Conservation (phyloP, 176 grass and related monocot genomes). For the Poa pratensis region DNA sequence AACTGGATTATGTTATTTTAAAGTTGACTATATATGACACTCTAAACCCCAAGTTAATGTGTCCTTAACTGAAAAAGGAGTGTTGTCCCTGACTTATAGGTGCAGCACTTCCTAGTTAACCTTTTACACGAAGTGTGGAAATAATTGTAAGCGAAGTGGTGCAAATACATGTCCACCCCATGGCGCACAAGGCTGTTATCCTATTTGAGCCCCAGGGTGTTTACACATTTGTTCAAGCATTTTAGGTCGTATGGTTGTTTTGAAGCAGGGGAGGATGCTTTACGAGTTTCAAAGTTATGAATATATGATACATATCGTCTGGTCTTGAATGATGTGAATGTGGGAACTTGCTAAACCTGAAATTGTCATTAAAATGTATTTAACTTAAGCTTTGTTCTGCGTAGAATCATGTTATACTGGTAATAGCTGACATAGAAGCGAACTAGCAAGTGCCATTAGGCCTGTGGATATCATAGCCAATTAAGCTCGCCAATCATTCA, state of each 20-base stretch:
- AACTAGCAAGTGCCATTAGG: slow-evolving; percentile 3
- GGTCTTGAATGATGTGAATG: slow-evolving; percentile 22
- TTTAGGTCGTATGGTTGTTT: not conserved
- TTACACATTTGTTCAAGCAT: not conserved
- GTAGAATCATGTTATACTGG: slow-evolving; percentile 26
- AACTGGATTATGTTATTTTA: slow-evolving; percentile 20
- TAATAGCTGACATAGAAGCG: slow-evolving; percentile 22
- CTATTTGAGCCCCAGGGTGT: not conserved
- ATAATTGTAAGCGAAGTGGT: not conserved
- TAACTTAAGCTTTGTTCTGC: slow-evolving; percentile 20
- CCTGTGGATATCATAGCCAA: not conserved
- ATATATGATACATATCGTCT: not conserved
- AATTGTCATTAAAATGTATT: not conserved
- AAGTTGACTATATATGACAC: not conserved
- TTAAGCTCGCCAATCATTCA: slow-evolving; percentile 17
- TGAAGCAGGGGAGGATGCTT: not conserved
- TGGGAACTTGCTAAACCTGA: slow-evolving; percentile 5
- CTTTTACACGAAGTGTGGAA: not conserved
- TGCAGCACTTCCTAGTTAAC: not conserved
- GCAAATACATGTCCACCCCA: not conserved
- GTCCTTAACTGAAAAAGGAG: not conserved
- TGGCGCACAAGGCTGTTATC: not conserved
- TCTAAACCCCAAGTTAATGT: not conserved
- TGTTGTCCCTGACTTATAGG: not conserved
- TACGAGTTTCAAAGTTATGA: slow-evolving; percentile 10